phyloP scores from a whole-genome alignment of 2,329 filamentous ascomycete species.

The Clonostachys rosea region DNA sequence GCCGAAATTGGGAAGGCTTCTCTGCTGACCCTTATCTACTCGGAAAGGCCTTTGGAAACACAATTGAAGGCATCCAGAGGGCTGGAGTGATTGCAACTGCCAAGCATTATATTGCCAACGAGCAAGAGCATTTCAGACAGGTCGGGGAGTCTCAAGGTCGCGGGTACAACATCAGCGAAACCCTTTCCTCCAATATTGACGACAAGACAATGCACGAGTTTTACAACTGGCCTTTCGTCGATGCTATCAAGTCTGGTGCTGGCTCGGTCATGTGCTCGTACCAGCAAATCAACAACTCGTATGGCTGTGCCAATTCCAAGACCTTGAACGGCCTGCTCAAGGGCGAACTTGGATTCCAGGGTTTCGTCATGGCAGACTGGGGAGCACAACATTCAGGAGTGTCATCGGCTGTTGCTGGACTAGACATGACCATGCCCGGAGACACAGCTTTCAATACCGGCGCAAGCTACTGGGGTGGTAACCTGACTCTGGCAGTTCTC shows the following conservation, averaged over 20 bases:
- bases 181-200: conserved; percentile 58
- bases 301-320: conserved; percentile 75
- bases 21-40: conserved; percentile 71
- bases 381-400: conserved; percentile 68
- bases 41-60: conserved; percentile 67
- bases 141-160: conserved; percentile 42
- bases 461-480: conserved; percentile 74
- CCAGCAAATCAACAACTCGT: conserved; percentile 77
- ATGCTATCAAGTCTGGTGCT: conserved; percentile 65
- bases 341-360: conserved; percentile 75
- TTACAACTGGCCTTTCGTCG: conserved; percentile 75
- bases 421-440: conserved; percentile 88
- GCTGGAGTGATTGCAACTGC: conserved; percentile 79
- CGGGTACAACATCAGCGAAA: conserved; percentile 59
- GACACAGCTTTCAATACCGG: conserved; percentile 75
- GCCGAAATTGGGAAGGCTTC: conserved; percentile 62
- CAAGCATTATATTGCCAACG: conserved; percentile 72
- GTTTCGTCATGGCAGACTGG: conserved; percentile 81
- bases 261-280: conserved; percentile 65
- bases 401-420: conserved; percentile 62
- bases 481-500: conserved; percentile 80
- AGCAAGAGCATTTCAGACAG: conserved; percentile 76
- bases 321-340: conserved; percentile 73
- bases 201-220: conserved; percentile 73
- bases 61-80: conserved; percentile 75